Conservation (phyloP, 441 rosid species). For the Gossypium gossypioides region DNA sequence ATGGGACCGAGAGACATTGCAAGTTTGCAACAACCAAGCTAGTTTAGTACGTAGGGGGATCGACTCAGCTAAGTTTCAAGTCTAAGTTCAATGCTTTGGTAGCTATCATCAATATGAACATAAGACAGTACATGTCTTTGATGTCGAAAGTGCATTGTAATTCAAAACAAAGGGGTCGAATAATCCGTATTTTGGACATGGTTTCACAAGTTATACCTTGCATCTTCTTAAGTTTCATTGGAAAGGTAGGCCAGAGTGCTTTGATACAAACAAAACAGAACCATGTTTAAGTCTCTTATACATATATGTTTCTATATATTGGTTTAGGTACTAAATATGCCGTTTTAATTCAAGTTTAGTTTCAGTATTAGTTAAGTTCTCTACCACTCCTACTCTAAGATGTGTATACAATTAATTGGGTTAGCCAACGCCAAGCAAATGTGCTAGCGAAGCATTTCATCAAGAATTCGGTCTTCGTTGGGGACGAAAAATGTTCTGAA, state of each 20-base stretch:
- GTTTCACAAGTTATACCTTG: neutral
- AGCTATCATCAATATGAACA: neutral
- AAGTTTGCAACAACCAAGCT: constrained; percentile 4
- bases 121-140: neutral
- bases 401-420: constrained; percentile 38
- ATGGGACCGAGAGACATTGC: constrained; percentile 7
- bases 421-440: constrained; percentile 48
- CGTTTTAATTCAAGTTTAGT: constrained; percentile 11
- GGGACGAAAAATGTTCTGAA: constrained; percentile 12
- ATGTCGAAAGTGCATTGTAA: neutral
- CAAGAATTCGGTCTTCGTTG: constrained; percentile 20
- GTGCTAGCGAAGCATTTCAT: constrained; percentile 43
- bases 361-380: neutral
- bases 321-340: neutral
- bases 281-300: constrained; percentile 34
- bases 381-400: constrained; percentile 10
- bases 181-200: neutral
- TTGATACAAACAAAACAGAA: constrained; percentile 33
- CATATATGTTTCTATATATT: constrained; percentile 16
- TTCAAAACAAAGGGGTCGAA: neutral
- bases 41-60: constrained; percentile 9
- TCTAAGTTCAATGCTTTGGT: constrained; percentile 33
- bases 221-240: neutral
- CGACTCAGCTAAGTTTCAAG: constrained; percentile 5
- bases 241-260: constrained; percentile 33